Evolutionary conservation across 495 filamentous ascomycete species (phyloP), one percentile per base, ranked within the genome.

Genomic region (Trichoderma asperelloides): DNA sequence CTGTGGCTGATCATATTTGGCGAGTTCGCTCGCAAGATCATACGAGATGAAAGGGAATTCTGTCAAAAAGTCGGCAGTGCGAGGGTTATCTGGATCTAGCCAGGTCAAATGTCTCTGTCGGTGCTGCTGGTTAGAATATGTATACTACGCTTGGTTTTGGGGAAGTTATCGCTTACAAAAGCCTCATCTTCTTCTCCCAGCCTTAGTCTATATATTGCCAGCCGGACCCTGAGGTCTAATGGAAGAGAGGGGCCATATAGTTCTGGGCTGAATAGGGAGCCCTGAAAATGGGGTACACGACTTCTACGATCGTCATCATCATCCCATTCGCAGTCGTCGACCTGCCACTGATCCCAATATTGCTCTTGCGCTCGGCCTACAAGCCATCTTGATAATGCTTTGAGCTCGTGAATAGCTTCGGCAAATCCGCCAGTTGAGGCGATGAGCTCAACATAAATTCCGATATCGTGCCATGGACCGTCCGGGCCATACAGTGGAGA

Each of bases 311-410:
- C 80, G 25, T 60, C 55, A 77, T 93, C 86, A 33, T 87, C 83
- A 72, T 98, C 95, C 90, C 92, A 98, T 79, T 98, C 95, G 67
- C 93, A 84, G 75, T 98, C 95, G 73, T 98, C 92, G 8, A 85
- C 81, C 9, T 82, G 74, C 69, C 86, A 83, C n/a, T 82, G 73
- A 65, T 96, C 89, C 95, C 95, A 98, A 71, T 86, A 92, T 15
- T 66, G 73, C 72, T 98, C 96, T 18, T 82, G 79, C 40, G 81
- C 78, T 30, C 95, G 87, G 25, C 91, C 90, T 39, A 96, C 78
- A 30, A 96, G 78, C 93, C 93, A 97, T 62, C 95, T 82, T 30
- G 88, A 83, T 5, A 97, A 71, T 16, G 78, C 77, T 74, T 89
- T 94, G 13, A 95, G 76, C 70, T 87, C 82, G 25, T 73, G 73